Conservation (phyloP, 2,329 filamentous ascomycete genomes). For the Venturia effusa region DNA sequence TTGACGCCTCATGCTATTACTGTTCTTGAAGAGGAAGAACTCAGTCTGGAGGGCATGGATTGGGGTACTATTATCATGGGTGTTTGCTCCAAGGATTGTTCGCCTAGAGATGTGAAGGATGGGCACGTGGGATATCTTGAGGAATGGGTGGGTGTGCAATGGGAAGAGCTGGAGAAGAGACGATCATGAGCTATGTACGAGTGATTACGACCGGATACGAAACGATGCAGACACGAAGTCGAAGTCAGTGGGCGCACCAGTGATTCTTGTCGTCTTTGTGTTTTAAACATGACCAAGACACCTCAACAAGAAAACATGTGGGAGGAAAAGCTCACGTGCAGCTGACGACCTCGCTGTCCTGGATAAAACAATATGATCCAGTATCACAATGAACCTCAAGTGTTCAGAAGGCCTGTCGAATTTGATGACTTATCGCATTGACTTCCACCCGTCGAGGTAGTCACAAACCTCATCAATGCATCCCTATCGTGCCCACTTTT, state of each 20-base stretch:
- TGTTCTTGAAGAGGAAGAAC: conserved; percentile 69
- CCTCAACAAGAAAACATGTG: too few species aligned
- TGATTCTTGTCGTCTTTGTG: too few species aligned
- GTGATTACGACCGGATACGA: background rate
- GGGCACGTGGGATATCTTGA: conserved; percentile 71
- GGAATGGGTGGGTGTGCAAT: conserved; percentile 97
- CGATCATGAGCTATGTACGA: background rate
- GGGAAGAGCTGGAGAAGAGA: conserved; percentile 58
- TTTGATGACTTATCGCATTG: background rate
- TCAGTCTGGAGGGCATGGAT: conserved; percentile 73
- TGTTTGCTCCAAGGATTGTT: conserved; percentile 73
- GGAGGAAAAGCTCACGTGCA: too few species aligned
- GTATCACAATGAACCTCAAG: too few species aligned
- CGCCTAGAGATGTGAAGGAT: conserved; percentile 43
- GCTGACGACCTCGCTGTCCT: too few species aligned
- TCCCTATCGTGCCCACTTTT: background rate
- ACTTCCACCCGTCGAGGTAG: background rate
- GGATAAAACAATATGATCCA: too few species aligned
- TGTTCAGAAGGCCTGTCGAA: background rate
- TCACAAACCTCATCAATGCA: background rate
- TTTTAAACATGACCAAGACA: too few species aligned
- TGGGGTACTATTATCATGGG: conserved; percentile 90
- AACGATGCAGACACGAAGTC: background rate
- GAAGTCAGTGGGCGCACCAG: background rate
- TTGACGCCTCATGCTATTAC: conserved; percentile 83